Evolutionary conservation across 345 rosid species (phyloP), one percentile per base, ranked within the genome.

Genomic region (Brassica carinata): DNA sequence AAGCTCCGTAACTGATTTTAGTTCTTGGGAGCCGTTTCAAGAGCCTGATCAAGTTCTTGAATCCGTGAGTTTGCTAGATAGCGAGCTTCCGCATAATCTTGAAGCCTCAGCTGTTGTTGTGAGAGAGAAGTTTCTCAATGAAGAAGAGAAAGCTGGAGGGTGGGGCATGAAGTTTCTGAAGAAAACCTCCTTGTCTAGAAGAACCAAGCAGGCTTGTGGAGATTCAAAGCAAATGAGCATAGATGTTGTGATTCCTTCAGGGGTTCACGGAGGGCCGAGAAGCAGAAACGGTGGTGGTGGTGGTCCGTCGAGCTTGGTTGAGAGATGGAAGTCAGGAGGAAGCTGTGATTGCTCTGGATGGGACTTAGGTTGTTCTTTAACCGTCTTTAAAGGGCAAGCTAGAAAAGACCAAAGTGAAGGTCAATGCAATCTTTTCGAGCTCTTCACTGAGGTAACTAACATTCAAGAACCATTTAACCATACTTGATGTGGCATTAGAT

Each of bases 301-400:
- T 45, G 96, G 96, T 29, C 95, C 99, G 40, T 89, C 94, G 14
- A 85, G 91, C 73, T 90, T 96, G 81, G 72, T 89, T 51, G 87
- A 89, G 63, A 89, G 99, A 84, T 96, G 98, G 99, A 89, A 77
- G 81, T 89, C 96, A 8, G 97, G 95, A 63, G 98, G 98, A 65
- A 79, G 73, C 81, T 96, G 99, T 67, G 98, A 96, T 70, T 96
- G 99, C 53, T 95, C 97, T 77, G 99, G 99, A 62, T 96, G 99
- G 99, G 99, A 96, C 79, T 75, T 96, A 33, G 97, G 97, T 19
- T 96, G 99, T 73, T 89, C 95, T 0, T 76, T 96, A 55, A 87
- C 88, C 0, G 36, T 92, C 64, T 87, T 92, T 67, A 81, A 83
- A 67, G 82, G 88, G 64, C 80, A 80, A 71, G 69, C 88, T 67